Percentiles rank a stretch among this genome's conserved stretches.
These are phyloP conservation scores for Citrus trifoliata DNA, from an alignment of 345 rosid species.

Conservation along the genomic window DNA sequence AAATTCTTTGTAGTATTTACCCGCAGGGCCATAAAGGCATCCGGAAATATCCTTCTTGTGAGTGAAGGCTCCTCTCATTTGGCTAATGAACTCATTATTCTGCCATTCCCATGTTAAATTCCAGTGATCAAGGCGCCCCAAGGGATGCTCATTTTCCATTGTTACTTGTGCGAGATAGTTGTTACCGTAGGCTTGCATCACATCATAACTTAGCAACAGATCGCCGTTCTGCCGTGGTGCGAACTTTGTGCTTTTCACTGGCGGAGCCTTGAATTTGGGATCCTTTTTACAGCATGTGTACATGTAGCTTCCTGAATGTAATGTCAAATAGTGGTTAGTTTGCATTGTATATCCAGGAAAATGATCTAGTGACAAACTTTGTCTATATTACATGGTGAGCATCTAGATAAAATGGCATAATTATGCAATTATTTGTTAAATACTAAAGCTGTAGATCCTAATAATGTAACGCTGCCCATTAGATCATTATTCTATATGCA, in stretches of 20 bases:
- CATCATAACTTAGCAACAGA: conserved; percentile 63
- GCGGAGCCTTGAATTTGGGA: conserved; percentile 57
- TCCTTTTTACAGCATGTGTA: conserved; percentile 66
- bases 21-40: conserved; percentile 69
- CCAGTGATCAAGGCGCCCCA: conserved; percentile 90
- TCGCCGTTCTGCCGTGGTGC: conserved; percentile 56
- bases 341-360: too few relatives aligned
- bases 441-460: too few relatives aligned
- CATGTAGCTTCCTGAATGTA: conserved; percentile 52
- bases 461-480: too few relatives aligned
- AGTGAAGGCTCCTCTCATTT: conserved; percentile 86
- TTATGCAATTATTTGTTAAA: too few relatives aligned
- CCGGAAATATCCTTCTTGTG: conserved; percentile 42
- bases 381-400: too few relatives aligned
- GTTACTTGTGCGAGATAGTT: conserved; percentile 92
- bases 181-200: conserved; percentile 55
- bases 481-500: too few relatives aligned
- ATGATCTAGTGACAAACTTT: too few relatives aligned
- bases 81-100: conserved; percentile 75
- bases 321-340: too few relatives aligned
- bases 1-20: conserved; percentile 48
- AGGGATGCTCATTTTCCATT: conserved; percentile 62
- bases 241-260: conserved; percentile 37
- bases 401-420: too few relatives aligned
- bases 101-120: conserved; percentile 95